Conservation (phyloP, 177 flowering plant genomes). For the Vitis hybrid region DNA sequence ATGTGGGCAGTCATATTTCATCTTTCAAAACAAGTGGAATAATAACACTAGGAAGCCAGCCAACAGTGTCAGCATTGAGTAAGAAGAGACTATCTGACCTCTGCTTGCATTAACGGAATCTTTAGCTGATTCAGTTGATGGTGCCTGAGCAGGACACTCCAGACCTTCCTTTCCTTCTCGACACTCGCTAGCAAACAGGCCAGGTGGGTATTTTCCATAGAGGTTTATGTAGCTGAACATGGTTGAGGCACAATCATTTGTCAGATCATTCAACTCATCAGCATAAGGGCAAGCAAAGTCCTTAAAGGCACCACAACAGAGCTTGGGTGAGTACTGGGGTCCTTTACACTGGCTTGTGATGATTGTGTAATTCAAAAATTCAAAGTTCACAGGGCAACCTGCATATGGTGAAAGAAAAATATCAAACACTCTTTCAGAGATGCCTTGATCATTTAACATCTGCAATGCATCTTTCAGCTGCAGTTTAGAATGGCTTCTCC, state of each 20-base stretch:
- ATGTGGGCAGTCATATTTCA: not conserved
- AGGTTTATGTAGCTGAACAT: constrained; percentile 65
- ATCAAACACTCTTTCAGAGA: not conserved
- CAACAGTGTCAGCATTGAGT: constrained; percentile 9
- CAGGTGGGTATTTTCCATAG: constrained; percentile 62
- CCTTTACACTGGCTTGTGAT: constrained; percentile 61
- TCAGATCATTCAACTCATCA: constrained; percentile 32
- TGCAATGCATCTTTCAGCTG: no score
- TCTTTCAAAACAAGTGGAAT: constrained; percentile 13
- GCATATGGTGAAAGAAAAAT: constrained; percentile 6
- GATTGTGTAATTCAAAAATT: constrained; percentile 49
- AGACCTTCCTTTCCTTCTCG: constrained; percentile 43
- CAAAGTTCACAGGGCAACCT: constrained; percentile 49
- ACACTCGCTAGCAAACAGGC: constrained; percentile 48
- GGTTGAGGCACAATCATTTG: constrained; percentile 42
- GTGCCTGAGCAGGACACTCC: constrained; percentile 10
- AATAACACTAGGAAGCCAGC: constrained; percentile 8
- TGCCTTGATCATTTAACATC: no score
- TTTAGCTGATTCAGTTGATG: not conserved
- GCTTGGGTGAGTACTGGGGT: constrained; percentile 36
- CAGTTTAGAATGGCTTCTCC: no score
- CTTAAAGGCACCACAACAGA: constrained; percentile 50
- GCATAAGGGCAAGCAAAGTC: constrained; percentile 49
- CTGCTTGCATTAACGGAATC: not conserved
- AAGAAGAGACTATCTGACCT: not conserved